Percentiles rank a stretch among this genome's conserved stretches.
Evolutionary conservation across 805 yeast species (phyloP).

Genomic region (Suhomyces vadensis): DNA sequence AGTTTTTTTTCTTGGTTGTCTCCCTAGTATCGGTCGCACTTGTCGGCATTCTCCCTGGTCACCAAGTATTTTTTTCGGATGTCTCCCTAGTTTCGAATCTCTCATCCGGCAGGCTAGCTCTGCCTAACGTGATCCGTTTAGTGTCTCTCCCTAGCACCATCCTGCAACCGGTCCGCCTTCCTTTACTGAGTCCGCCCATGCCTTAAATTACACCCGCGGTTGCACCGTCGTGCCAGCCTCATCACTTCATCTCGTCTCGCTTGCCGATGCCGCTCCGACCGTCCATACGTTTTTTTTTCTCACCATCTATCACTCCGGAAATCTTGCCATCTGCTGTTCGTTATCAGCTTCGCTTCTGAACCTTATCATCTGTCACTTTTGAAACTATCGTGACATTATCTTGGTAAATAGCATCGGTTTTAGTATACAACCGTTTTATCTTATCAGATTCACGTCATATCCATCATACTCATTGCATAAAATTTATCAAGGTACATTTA

Average conservation of each 20-base stretch:
- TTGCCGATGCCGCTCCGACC: neutral
- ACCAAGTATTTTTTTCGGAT: too few relatives aligned
- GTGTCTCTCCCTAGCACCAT: neutral
- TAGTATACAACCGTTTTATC: too few relatives aligned
- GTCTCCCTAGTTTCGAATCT: too few relatives aligned
- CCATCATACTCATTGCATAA: neutral
- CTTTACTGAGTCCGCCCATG: neutral
- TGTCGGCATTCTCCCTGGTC: too few relatives aligned
- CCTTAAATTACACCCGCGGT: neutral
- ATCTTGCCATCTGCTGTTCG: neutral
- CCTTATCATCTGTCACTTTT: conserved; percentile 1
- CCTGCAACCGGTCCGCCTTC: too few relatives aligned
- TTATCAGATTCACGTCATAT: too few relatives aligned
- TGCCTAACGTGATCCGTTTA: too few relatives aligned
- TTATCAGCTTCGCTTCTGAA: neutral
- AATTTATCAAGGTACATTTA: neutral
- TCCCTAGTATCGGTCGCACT: too few relatives aligned
- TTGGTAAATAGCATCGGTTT: too few relatives aligned
- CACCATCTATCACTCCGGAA: conserved; percentile 1
- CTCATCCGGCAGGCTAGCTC: too few relatives aligned
- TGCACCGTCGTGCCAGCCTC: conserved; percentile 2
- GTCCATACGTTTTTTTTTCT: conserved; percentile 1
- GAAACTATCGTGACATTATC: too few relatives aligned
- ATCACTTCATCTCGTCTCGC: neutral
- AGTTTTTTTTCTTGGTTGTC: too few relatives aligned